phyloP scores from a whole-genome alignment of 2,329 filamentous ascomycete species.

The Salinomyces thailandicus region DNA sequence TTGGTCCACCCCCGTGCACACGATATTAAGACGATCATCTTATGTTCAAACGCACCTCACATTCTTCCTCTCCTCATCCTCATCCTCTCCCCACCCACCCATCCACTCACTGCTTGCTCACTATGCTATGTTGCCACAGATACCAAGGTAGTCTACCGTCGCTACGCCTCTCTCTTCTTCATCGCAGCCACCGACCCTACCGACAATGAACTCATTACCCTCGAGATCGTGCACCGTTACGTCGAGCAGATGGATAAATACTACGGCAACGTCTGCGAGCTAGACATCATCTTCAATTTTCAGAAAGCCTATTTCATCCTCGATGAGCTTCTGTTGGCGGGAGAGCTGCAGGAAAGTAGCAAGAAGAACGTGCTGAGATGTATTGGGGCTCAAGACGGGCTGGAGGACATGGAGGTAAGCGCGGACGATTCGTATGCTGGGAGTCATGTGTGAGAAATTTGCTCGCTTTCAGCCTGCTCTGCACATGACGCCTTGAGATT shows the following conservation, averaged over 20 bases:
- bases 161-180: conserved; percentile 98
- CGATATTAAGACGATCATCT: not conserved
- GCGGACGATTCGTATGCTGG: conserved; percentile 7
- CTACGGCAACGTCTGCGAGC: conserved; percentile 98
- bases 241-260: conserved; percentile 99
- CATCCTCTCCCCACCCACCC: not conserved
- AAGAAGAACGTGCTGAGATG: conserved; percentile 97
- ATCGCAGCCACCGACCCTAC: conserved; percentile 95
- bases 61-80: not conserved
- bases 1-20: conserved; percentile 28
- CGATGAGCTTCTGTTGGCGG: conserved; percentile 87
- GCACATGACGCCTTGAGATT: too few species aligned
- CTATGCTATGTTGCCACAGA: conserved; percentile 44
- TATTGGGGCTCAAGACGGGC: conserved; percentile 91
- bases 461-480: not conserved
- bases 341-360: conserved; percentile 96
- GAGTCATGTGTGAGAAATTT: conserved; percentile 6
- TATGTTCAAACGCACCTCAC: too few species aligned
- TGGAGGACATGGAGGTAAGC: conserved; percentile 99
- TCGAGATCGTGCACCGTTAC: conserved; percentile 97
- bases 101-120: conserved; percentile 8
- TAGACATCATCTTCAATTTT: conserved; percentile 99
- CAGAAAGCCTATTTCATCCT: conserved; percentile 99
- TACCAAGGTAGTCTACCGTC: conserved; percentile 96
- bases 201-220: conserved; percentile 95